phyloP scores from a whole-genome alignment of 2,329 filamentous ascomycete genomes.

The Anthostomella pinea region DNA sequence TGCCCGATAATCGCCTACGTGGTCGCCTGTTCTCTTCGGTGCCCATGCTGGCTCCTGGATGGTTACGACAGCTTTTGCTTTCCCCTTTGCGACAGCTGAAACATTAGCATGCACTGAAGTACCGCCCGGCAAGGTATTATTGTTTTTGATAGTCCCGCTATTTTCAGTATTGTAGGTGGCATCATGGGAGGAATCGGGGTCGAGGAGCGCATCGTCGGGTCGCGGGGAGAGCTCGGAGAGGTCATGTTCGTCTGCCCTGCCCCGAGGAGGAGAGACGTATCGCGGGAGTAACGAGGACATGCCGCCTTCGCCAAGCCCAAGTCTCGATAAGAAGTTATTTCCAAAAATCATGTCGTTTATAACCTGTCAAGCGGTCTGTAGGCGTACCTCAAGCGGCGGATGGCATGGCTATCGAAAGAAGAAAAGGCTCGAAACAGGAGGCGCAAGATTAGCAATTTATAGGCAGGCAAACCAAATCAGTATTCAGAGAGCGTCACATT shows the following conservation, averaged over 20 bases:
- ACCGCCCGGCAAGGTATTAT: not conserved
- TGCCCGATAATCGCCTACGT: slow-evolving; percentile 7
- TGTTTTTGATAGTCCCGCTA: not conserved
- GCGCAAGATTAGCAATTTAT: not conserved
- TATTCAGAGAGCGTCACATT: not conserved
- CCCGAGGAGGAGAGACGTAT: slow-evolving; percentile 18
- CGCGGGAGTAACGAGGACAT: slow-evolving; percentile 23
- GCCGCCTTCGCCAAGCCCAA: slow-evolving; percentile 22
- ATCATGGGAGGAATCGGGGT: slow-evolving; percentile 9
- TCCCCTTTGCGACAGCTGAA: too few species aligned
- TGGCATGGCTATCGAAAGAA: not conserved
- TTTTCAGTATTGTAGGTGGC: not conserved
- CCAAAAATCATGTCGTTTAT: slow-evolving; percentile 30
- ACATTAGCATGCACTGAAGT: too few species aligned
- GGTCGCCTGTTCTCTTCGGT: slow-evolving; percentile 12
- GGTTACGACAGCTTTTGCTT: slow-evolving; percentile 21
- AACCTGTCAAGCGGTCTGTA: too few species aligned
- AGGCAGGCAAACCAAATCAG: not conserved
- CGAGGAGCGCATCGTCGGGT: slow-evolving; percentile 27
- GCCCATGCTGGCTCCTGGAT: slow-evolving; percentile 13
- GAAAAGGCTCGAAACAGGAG: not conserved
- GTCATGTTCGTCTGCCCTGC: slow-evolving; percentile 25
- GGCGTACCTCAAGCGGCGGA: not conserved
- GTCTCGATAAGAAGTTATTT: slow-evolving; percentile 24
- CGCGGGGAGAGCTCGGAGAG: slow-evolving; percentile 31